Conservation (phyloP, 1,139 yeast genomes). For the Geotrichum candidum region DNA sequence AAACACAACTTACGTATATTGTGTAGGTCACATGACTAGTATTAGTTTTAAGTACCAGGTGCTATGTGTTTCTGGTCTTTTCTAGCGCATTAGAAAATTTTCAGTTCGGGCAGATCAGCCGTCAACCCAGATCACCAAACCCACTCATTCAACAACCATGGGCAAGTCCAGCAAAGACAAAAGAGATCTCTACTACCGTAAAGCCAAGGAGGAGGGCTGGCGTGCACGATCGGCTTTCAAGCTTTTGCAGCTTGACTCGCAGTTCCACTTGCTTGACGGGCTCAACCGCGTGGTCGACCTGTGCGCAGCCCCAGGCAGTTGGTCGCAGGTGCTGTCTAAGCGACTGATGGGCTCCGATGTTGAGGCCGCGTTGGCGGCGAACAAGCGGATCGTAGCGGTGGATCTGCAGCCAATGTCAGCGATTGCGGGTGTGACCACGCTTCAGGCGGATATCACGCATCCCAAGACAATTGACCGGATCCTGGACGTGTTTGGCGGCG, state of each 20-base stretch:
- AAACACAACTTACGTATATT: background rate
- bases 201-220: conserved; percentile 97
- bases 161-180: conserved; percentile 95
- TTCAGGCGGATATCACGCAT: conserved; percentile 96
- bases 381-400: conserved; percentile 80
- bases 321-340: conserved; percentile 92
- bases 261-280: conserved; percentile 72
- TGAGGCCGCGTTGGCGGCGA: conserved; percentile 17
- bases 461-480: conserved; percentile 78
- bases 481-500: conserved; percentile 77
- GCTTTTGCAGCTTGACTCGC: conserved; percentile 79
- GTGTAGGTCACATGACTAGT: background rate
- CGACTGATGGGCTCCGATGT: conserved; percentile 30
- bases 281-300: conserved; percentile 83
- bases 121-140: background rate
- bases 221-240: conserved; percentile 95
- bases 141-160: conserved; percentile 42
- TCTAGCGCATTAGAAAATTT: background rate
- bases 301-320: conserved; percentile 98
- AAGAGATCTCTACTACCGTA: conserved; percentile 76
- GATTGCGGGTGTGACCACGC: conserved; percentile 74
- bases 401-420: conserved; percentile 98
- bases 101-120: background rate
- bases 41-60: background rate
- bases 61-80: background rate